phyloP scores from a whole-genome alignment of 2,329 filamentous ascomycete genomes.

The Penicillium sp. region DNA sequence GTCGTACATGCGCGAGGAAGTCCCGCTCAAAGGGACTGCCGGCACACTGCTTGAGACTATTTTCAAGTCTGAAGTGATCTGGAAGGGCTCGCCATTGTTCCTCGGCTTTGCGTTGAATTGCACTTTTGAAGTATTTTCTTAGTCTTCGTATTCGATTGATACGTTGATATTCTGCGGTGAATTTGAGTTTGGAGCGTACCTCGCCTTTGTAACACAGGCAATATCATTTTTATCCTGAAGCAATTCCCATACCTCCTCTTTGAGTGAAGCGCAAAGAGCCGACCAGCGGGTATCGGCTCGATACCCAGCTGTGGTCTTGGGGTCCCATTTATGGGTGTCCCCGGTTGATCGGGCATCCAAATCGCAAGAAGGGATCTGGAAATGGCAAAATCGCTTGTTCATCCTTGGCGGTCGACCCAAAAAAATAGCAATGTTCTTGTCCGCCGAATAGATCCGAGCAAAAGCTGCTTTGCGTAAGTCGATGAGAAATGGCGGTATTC shows the following conservation, averaged over 20 bases:
- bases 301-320: constrained; percentile 26
- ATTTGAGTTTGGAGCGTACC: constrained; percentile 9
- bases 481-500: constrained; percentile 41
- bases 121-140: constrained; percentile 5
- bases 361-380: constrained; percentile 35
- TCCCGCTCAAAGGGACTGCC: constrained; percentile 29
- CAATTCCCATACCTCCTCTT: constrained; percentile 33
- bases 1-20: constrained; percentile 29
- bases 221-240: constrained; percentile 29
- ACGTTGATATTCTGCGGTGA: not conserved
- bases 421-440: constrained; percentile 55
- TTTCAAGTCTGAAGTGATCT: constrained; percentile 26
- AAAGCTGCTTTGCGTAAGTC: constrained; percentile 47
- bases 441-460: constrained; percentile 49
- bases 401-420: constrained; percentile 54
- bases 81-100: constrained; percentile 27
- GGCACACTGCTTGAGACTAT: constrained; percentile 25
- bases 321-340: constrained; percentile 14
- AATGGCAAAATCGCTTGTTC: constrained; percentile 44
- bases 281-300: constrained; percentile 33
- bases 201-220: constrained; percentile 20
- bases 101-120: constrained; percentile 26
- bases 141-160: not conserved
- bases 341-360: not conserved
- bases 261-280: constrained; percentile 31